Evolutionary conservation across 2,329 filamentous ascomycete species (phyloP), one percentile per base, ranked within the genome.

Genomic region (Fusarium sp.): DNA sequence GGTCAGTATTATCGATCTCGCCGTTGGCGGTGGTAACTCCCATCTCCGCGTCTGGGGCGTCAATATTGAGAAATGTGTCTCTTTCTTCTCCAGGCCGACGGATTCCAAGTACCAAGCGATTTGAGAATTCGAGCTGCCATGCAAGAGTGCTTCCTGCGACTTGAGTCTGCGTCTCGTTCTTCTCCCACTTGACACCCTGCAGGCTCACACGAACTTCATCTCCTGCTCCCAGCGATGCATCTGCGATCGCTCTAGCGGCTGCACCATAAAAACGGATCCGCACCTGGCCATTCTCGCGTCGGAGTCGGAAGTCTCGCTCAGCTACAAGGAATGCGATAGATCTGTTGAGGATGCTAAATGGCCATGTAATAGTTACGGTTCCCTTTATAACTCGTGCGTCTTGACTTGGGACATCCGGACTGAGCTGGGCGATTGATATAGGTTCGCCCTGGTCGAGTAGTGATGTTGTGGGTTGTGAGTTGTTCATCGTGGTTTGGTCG

Each of bases 281-380:
- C 28, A 97, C 90, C 82, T 97, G 94, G 18, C 95, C 95, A 73
- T 89, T 92, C 44, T 88, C 86, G 70, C 90, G 90, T 62, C 95
- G 93, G 56, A 95, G 86, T 53, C 93, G 92, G 78, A 95, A 93
- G 80, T 98, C 94, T 50, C 91, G 91, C 77, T 98, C 95, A 50
- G 93, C 93, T 38, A 98, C 88, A 26, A 97, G 88, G 56, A 98
- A 91, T 31, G 94, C 92, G 74, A 95, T 88, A 42, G 91, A 91
- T 59, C 88, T 89, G 35, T 89, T 92, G 31, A 94, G 90, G 28
- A 92, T 92, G 72, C 93, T 97, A 82, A 94, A 98, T 0, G 95
- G 95, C 95, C 95, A 98, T 65, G 94, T 91, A 39, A 98, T 90
- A 14, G 94, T 95, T 28, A 98, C 90, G 22, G 93, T 86, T 42